Conservation (phyloP, 2,329 filamentous ascomycete genomes). For the Epichloe bromicola region DNA sequence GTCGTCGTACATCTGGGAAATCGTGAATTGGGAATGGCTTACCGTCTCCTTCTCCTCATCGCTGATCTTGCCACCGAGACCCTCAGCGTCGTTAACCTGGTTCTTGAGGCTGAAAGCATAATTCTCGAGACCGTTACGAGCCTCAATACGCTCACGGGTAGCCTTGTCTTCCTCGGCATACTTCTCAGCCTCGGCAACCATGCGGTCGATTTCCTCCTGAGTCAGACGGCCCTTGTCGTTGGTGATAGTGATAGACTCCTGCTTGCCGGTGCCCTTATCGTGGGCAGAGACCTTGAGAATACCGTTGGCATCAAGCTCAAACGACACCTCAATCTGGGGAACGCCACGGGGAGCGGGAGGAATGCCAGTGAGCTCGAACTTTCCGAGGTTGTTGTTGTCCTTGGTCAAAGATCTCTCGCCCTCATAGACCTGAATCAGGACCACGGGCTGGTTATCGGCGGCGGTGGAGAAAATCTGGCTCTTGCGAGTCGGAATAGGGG, state of each 20-base stretch:
- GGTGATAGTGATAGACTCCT: slow-evolving; percentile 95
- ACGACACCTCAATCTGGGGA: slow-evolving; percentile 95
- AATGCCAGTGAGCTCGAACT: slow-evolving; percentile 95
- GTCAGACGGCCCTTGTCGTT: slow-evolving; percentile 98
- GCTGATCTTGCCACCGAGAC: slow-evolving; percentile 94
- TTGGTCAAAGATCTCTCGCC: slow-evolving; percentile 90
- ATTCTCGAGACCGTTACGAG: slow-evolving; percentile 95
- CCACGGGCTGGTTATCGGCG: slow-evolving; percentile 90
- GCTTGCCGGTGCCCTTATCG: slow-evolving; percentile 97
- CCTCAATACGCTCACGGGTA: slow-evolving; percentile 90
- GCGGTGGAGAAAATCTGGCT: slow-evolving; percentile 96
- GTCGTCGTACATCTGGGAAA: not conserved
- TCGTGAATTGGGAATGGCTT: slow-evolving; percentile 23
- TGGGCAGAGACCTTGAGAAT: slow-evolving; percentile 92
- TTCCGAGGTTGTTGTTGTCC: slow-evolving; percentile 94
- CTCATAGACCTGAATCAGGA: slow-evolving; percentile 91
- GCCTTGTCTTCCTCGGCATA: slow-evolving; percentile 99
- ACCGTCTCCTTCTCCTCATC: slow-evolving; percentile 96
- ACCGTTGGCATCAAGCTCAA: slow-evolving; percentile 96
- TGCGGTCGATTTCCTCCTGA: slow-evolving; percentile 95
- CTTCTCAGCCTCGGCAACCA: slow-evolving; percentile 97
- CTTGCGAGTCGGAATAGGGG: slow-evolving; percentile 89
- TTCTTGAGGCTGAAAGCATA: slow-evolving; percentile 99
- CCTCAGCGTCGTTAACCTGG: slow-evolving; percentile 94
- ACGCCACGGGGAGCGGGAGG: slow-evolving; percentile 90